Evolutionary conservation across 2,329 filamentous ascomycete species (phyloP).

Genomic region (Cladophialophora bantiana): DNA sequence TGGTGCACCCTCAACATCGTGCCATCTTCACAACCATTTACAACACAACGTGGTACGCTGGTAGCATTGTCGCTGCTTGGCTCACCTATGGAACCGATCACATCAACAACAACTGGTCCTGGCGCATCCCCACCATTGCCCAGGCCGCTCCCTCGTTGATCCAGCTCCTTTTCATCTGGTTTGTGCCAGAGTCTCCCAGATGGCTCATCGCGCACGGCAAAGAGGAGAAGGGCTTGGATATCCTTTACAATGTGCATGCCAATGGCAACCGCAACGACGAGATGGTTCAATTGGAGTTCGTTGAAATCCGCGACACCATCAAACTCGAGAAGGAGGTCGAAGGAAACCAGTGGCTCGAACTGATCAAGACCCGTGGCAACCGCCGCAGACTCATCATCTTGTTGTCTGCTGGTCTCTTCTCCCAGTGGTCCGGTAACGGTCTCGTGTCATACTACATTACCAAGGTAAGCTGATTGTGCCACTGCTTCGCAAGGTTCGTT

Average conservation of each 20-base stretch:
- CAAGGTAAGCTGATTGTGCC: conserved; percentile 38
- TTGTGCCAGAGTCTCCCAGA: conserved; percentile 72
- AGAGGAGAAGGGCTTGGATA: conserved; percentile 42
- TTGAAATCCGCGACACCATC: conserved; percentile 71
- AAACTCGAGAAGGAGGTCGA: conserved; percentile 61
- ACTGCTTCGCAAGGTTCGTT: neutral
- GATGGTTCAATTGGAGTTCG: conserved; percentile 70
- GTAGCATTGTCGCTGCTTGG: conserved; percentile 58
- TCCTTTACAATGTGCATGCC: conserved; percentile 50
- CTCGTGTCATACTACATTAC: conserved; percentile 52
- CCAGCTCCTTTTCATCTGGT: conserved; percentile 63
- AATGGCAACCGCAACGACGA: conserved; percentile 50
- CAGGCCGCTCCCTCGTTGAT: conserved; percentile 68
- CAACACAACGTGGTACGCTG: conserved; percentile 63
- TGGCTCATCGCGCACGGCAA: conserved; percentile 58
- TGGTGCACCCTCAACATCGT: conserved; percentile 59
- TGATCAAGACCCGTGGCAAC: conserved; percentile 66
- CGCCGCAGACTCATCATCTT: conserved; percentile 51
- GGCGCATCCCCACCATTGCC: conserved; percentile 71
- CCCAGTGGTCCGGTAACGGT: conserved; percentile 64
- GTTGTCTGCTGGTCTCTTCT: conserved; percentile 62
- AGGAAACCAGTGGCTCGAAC: conserved; percentile 64
- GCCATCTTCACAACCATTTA: conserved; percentile 60
- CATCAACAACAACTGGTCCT: conserved; percentile 58
- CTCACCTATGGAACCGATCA: conserved; percentile 57